A percentile compares a stretch with the other conserved stretches of the same genome.
phyloP scores from a whole-genome alignment of 2,329 filamentous ascomycete species.

The Exophiala mesophila region DNA sequence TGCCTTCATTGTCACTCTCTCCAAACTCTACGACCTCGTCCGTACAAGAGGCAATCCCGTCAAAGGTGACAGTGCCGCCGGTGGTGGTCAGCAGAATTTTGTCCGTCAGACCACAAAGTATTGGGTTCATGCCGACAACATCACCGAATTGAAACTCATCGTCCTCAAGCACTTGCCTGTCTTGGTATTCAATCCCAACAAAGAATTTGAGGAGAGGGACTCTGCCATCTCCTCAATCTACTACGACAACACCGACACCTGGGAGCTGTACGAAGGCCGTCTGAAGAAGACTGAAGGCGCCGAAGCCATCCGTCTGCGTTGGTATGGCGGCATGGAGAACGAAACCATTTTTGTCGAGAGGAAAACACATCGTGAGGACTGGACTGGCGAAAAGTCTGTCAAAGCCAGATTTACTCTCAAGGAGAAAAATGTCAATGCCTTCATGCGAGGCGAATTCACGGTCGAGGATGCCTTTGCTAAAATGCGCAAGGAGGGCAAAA shows the following conservation, averaged over 20 bases:
- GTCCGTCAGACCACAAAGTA: conserved; percentile 98
- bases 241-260: conserved; percentile 90
- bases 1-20: conserved; percentile 88
- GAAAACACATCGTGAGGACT: conserved; percentile 97
- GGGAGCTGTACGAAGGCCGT: conserved; percentile 89
- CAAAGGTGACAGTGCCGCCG: conserved; percentile 86
- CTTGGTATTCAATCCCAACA: conserved; percentile 93
- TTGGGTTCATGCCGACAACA: conserved; percentile 98
- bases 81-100: conserved; percentile 90
- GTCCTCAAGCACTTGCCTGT: conserved; percentile 97
- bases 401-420: conserved; percentile 94
- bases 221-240: conserved; percentile 97
- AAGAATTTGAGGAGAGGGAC: conserved; percentile 88
- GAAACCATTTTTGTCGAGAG: conserved; percentile 96
- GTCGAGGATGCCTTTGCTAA: conserved; percentile 93
- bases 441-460: conserved; percentile 75
- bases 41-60: conserved; percentile 87
- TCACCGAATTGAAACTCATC: conserved; percentile 95
- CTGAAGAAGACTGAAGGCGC: conserved; percentile 97
- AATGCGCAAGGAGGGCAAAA: conserved; percentile 90
- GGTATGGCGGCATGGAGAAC: conserved; percentile 95
- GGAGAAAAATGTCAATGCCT: conserved; percentile 95
- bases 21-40: conserved; percentile 90
- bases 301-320: conserved; percentile 89
- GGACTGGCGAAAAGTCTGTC: conserved; percentile 98